Evolutionary conservation across 108 stramenopile genomes (phyloP).

Genomic region (Nitzschia sp.): DNA sequence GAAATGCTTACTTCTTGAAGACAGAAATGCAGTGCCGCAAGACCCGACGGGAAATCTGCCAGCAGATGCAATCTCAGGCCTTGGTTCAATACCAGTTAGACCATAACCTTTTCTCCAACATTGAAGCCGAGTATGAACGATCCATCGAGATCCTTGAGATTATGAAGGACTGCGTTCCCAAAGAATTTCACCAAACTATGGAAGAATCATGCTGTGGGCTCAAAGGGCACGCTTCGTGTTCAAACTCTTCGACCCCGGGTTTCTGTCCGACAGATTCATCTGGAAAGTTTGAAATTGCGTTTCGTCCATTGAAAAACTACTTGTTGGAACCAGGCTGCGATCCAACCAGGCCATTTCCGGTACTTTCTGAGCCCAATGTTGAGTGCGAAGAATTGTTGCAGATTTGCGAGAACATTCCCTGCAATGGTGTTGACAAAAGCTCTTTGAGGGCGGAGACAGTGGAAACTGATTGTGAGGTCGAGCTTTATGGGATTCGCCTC

Average conservation of each 20-base stretch:
- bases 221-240: slow-evolving; percentile 27
- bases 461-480: slow-evolving; percentile 38
- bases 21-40: slow-evolving; percentile 21
- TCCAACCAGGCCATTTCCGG: background rate
- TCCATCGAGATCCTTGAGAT: slow-evolving; percentile 14
- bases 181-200: slow-evolving; percentile 5
- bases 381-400: slow-evolving; percentile 21
- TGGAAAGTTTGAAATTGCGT: background rate
- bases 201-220: slow-evolving; percentile 42
- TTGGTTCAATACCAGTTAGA: slow-evolving; percentile 15
- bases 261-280: slow-evolving; percentile 38
- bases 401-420: slow-evolving; percentile 28
- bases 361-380: slow-evolving; percentile 21
- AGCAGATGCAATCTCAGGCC: slow-evolving; percentile 14
- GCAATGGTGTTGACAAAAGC: slow-evolving; percentile 35
- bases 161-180: slow-evolving; percentile 27
- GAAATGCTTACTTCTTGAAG: slow-evolving; percentile 30
- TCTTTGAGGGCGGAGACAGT: slow-evolving; percentile 18
- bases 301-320: slow-evolving; percentile 12
- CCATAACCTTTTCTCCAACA: background rate
- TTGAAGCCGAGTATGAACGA: slow-evolving; percentile 10
- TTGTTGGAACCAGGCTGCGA: slow-evolving; percentile 6
- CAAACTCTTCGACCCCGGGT: background rate
- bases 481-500: slow-evolving; percentile 35
- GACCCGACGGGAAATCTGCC: slow-evolving; percentile 21